Evolutionary conservation across 371 early-diverging fungal species (phyloP), one percentile per base, ranked within the genome.

Genomic region (Actinomucor elegans): DNA sequence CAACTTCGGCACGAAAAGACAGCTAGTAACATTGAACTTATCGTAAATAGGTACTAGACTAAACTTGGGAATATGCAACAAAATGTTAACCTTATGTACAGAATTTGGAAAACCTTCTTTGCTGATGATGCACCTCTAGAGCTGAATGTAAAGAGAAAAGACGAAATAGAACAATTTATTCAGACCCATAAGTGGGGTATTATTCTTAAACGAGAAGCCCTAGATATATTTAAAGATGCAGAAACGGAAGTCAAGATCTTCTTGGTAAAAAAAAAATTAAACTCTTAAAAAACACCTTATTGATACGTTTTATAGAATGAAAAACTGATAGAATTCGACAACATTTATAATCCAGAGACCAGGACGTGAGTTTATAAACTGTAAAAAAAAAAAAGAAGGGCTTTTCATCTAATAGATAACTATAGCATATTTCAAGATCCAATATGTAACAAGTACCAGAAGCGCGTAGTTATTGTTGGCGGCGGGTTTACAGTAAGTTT

Each of bases 401-500:
- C n/a, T n/a, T n/a, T n/a, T n/a, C n/a, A n/a, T n/a, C n/a, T n/a
- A 31, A 21, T 20, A 23, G 2, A 21, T 31, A 21, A 40, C 9
- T 31, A 0, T 38, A 50, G 51, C 20, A n/a, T n/a, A 18, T 40
- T 38, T 38, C 23, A 40, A n/a, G 41, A 38, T 27, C 41, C 51
- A 14, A 20, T 26, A 40, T n/a, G 18, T 21, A 40, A 5, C 5
- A 44, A 43, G 36, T 35, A 52, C 17, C 64, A 63, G 17, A 67
- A 67, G 27, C 43, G 59, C 6, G 65, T 71, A 17, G 62, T 55
- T 3, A 60, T 71, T 44, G 43, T 71, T 34, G 72, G 72, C 24
- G 72, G 72, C 41, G 72, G 72, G 29, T 71, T 71, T 36, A 71
- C 72, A 21, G 72, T 71, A 71, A 43, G 49, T 31, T 24, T 12